Conservation (phyloP, 2,329 filamentous ascomycete genomes). For the Calonectria hawksworthii region DNA sequence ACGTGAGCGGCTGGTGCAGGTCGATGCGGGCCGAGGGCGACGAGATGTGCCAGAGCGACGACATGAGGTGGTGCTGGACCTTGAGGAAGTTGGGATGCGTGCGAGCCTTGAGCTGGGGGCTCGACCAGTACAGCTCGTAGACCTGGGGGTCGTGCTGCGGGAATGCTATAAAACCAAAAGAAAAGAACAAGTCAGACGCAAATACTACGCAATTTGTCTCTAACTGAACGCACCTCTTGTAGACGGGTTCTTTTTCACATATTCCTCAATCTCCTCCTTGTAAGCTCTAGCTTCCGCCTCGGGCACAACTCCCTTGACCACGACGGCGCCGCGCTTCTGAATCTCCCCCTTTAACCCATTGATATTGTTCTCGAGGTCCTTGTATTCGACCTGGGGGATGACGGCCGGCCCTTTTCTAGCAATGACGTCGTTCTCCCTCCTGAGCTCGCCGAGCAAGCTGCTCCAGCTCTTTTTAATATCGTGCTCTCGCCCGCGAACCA, state of each 20-base stretch:
- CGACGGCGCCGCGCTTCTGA: slow-evolving; percentile 71
- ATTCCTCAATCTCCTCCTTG: slow-evolving; percentile 75
- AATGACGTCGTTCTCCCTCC: slow-evolving; percentile 63
- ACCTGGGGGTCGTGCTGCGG: slow-evolving; percentile 77
- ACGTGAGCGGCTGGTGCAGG: slow-evolving; percentile 70
- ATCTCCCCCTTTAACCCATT: slow-evolving; percentile 62
- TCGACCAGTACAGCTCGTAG: slow-evolving; percentile 83
- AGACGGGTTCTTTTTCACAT: slow-evolving; percentile 73
- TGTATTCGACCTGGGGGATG: slow-evolving; percentile 67
- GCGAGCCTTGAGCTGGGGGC: slow-evolving; percentile 76
- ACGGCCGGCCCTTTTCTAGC: slow-evolving; percentile 60
- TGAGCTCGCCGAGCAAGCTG: slow-evolving; percentile 60
- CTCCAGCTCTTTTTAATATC: slow-evolving; percentile 64
- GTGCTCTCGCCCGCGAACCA: slow-evolving; percentile 65
- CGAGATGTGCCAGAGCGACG: slow-evolving; percentile 70
- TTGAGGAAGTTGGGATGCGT: slow-evolving; percentile 74
- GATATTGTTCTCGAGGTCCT: slow-evolving; percentile 57
- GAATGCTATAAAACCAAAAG: slow-evolving; percentile 66
- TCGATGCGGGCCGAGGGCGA: slow-evolving; percentile 64
- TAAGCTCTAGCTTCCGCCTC: slow-evolving; percentile 73
- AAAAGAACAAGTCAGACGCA: not conserved
- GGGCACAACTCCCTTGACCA: slow-evolving; percentile 76
- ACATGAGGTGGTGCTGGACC: slow-evolving; percentile 74
- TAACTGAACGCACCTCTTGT: slow-evolving; percentile 61
- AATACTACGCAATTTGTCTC: not conserved